A percentile compares a stretch with the other conserved stretches of the same genome.
These are phyloP conservation scores for Colletotrichum euphorbiae DNA, from an alignment of 2,329 filamentous ascomycete genomes.

Conservation along the genomic window DNA sequence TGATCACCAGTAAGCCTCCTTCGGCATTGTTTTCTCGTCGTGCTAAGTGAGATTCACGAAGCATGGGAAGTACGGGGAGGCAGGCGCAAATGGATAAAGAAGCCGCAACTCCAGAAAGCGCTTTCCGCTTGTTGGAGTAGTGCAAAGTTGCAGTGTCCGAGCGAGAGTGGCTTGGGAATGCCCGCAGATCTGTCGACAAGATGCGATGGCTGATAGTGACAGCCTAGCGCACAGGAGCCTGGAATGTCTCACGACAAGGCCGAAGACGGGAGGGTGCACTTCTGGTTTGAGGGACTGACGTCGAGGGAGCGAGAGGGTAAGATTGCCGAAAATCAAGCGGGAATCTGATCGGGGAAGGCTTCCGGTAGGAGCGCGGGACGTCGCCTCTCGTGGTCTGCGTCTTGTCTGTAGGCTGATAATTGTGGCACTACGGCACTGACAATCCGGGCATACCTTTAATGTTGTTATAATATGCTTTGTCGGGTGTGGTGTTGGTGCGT, in stretches of 20 bases:
- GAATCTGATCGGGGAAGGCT: conserved; percentile 19
- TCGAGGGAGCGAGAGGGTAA: conserved; percentile 13
- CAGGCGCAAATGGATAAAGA: conserved; percentile 14
- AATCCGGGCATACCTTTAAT: conserved; percentile 13
- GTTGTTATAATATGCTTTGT: conserved; percentile 1
- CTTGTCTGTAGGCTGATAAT: conserved; percentile 5
- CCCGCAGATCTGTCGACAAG: conserved; percentile 25
- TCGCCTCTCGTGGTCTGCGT: not conserved
- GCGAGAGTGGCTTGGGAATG: conserved; percentile 33
- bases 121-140: conserved; percentile 17
- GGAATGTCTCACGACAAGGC: conserved; percentile 4
- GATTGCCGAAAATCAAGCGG: conserved; percentile 26
- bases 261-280: conserved; percentile 2
- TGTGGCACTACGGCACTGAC: conserved; percentile 25
- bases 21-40: not conserved
- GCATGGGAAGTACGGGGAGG: not conserved
- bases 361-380: conserved; percentile 12
- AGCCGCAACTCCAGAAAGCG: conserved; percentile 8
- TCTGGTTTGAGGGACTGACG: conserved; percentile 18
- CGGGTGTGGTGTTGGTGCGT: conserved; percentile 20
- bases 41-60: conserved; percentile 24
- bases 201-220: conserved; percentile 25
- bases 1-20: conserved; percentile 9
- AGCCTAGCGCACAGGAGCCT: conserved; percentile 17
- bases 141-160: conserved; percentile 26